Evolutionary conservation across 1,139 yeast genomes (phyloP).

Genomic region (Yamadazyma jaroonii): DNA sequence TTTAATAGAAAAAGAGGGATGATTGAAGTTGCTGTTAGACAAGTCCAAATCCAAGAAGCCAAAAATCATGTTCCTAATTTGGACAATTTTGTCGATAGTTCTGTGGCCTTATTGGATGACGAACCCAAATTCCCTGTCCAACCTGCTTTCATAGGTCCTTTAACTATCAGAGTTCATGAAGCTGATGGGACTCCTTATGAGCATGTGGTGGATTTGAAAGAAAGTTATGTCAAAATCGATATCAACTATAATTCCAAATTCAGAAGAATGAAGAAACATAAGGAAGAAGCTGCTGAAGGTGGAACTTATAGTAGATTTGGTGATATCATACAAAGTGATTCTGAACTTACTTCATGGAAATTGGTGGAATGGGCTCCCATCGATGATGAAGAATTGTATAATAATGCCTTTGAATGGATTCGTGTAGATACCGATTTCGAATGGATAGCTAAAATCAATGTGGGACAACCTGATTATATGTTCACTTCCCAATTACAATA

Average conservation of each 20-base stretch:
- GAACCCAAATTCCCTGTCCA: constrained; percentile 40
- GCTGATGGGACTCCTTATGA: constrained; percentile 99
- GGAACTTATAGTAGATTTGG: constrained; percentile 64
- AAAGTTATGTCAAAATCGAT: constrained; percentile 80
- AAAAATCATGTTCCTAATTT: constrained; percentile 31
- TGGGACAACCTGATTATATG: constrained; percentile 94
- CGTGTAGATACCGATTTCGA: constrained; percentile 96
- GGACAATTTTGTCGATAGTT: constrained; percentile 44
- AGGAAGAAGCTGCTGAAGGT: constrained; percentile 42
- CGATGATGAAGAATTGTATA: constrained; percentile 59
- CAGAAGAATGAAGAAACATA: constrained; percentile 62
- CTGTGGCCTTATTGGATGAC: constrained; percentile 39
- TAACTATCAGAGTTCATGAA: constrained; percentile 95
- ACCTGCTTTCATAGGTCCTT: constrained; percentile 79
- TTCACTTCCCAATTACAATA: constrained; percentile 89
- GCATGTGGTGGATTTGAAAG: constrained; percentile 91
- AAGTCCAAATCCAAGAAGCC: constrained; percentile 70
- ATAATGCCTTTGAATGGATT: constrained; percentile 96
- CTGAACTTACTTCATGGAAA: constrained; percentile 70
- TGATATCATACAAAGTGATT: constrained; percentile 61
- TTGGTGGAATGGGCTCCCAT: constrained; percentile 71
- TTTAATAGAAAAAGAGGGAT: constrained; percentile 93
- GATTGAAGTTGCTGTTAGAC: constrained; percentile 92
- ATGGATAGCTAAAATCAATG: constrained; percentile 83
- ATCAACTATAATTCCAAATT: constrained; percentile 94